These are phyloP conservation scores for Metschnikowia baotianmanensis DNA, from an alignment of 805 yeast species.

Conservation along the genomic window DNA sequence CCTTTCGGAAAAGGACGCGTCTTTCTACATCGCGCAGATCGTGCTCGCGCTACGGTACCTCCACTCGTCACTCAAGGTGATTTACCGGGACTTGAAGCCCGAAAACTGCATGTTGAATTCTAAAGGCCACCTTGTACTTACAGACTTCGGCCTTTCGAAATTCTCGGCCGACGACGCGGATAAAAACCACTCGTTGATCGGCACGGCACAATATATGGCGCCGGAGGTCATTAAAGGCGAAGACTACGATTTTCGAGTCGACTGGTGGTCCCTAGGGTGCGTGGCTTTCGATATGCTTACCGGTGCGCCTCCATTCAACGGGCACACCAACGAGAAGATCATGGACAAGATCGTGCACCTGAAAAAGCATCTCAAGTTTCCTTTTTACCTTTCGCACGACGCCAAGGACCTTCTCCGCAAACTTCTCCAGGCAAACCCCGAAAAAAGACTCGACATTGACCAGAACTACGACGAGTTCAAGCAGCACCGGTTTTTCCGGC, in stretches of 20 bases:
- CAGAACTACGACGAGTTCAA: constrained; percentile 52
- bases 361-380: constrained; percentile 59
- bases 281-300: constrained; percentile 76
- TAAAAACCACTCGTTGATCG: constrained; percentile 54
- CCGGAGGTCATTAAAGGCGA: constrained; percentile 83
- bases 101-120: constrained; percentile 46
- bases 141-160: constrained; percentile 45
- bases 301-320: constrained; percentile 88
- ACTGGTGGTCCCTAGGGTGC: constrained; percentile 93
- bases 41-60: constrained; percentile 20
- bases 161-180: constrained; percentile 37
- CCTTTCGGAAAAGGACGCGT: constrained; percentile 20
- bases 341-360: constrained; percentile 68
- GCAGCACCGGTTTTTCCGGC: constrained; percentile 73
- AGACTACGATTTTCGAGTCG: constrained; percentile 75
- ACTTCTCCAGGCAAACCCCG: constrained; percentile 66
- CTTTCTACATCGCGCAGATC: constrained; percentile 20
- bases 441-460: constrained; percentile 54
- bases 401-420: constrained; percentile 73
- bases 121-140: constrained; percentile 40
- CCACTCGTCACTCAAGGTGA: constrained; percentile 32
- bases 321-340: constrained; percentile 71
- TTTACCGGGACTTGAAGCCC: constrained; percentile 44
- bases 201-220: constrained; percentile 85
- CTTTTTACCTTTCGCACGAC: constrained; percentile 73